Base-by-base conservation (phyloP, 208 protist species). In the Acanthamoeba royreba region DNA sequence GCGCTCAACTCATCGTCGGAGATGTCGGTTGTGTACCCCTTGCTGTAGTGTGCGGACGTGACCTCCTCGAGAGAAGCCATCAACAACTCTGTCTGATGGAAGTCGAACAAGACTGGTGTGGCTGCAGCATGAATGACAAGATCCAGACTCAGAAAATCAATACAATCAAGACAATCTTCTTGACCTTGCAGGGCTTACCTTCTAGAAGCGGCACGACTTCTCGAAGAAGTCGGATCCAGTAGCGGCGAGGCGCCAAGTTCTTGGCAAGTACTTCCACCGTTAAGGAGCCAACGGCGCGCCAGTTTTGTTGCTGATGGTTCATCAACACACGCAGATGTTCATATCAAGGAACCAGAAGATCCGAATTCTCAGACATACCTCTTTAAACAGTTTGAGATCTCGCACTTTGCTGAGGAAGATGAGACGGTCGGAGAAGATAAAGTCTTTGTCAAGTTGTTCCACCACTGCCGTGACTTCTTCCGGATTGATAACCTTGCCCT, bases 131-230 rank as follows among this genome's bases (percentile, higher is more conserved):
- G n/a, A n/a, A n/a, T n/a, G n/a, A n/a, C n/a, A n/a, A n/a, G n/a
- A n/a, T n/a, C n/a, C n/a, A n/a, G n/a, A 92, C 25, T 0, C 40
- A 28, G 38, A 28, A 45, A 42, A 92, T 22, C n/a, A 35, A 79
- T 81, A 42, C 13, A n/a, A n/a, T n/a, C n/a, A n/a, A n/a, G n/a
- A n/a, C n/a, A n/a, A n/a, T n/a, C n/a, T n/a, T n/a, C n/a, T n/a
- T n/a, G n/a, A n/a, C n/a, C n/a, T n/a, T n/a, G n/a, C n/a, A n/a
- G n/a, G n/a, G n/a, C n/a, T n/a, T 83, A 58, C 88, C 88, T 83
- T 93, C 88, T n/a, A 93, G 66, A 17, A 93, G 88, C 3, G 88
- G 88, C 7, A 93, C 52, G 88, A 58, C 66, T 31, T 93, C 88
- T 19, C 58, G 88, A 11, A 93, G 63, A 46, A 93, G 88, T 25